Percentiles rank a stretch among this genome's conserved stretches.
phyloP scores from a whole-genome alignment of 2,329 filamentous ascomycete genomes.

The Trichoderma sp. region DNA sequence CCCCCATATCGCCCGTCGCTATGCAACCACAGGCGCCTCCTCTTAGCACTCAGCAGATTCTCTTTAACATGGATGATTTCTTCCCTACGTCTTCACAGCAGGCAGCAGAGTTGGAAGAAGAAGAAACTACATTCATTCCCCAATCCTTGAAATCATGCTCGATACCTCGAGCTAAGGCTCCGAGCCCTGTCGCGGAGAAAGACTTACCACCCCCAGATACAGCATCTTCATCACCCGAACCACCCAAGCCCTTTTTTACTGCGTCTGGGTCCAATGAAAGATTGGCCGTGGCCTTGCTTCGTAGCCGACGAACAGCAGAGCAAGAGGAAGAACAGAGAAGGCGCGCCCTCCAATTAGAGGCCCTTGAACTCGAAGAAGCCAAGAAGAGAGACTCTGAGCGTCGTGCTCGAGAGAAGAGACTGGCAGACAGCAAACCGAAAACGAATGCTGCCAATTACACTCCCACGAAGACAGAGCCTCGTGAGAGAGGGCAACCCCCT shows the following conservation, averaged over 20 bases:
- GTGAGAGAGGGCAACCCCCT: background rate
- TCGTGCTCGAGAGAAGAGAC: background rate
- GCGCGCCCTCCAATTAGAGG: conserved; percentile 28
- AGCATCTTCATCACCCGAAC: conserved; percentile 15
- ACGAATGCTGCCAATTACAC: background rate
- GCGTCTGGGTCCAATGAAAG: conserved; percentile 37
- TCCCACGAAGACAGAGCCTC: background rate
- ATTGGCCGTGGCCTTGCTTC: conserved; percentile 35
- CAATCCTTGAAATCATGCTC: conserved; percentile 3
- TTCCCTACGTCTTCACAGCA: conserved; percentile 58
- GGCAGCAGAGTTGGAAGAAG: conserved; percentile 50
- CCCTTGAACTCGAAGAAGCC: conserved; percentile 12
- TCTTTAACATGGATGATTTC: conserved; percentile 52
- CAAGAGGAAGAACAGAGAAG: conserved; percentile 31
- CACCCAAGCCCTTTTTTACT: conserved; percentile 37
- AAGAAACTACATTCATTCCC: conserved; percentile 13
- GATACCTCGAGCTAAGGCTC: conserved; percentile 6
- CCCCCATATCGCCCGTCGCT: conserved; percentile 22
- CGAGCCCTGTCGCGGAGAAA: conserved; percentile 14
- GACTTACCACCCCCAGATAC: background rate
- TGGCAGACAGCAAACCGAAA: background rate
- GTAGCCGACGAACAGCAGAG: conserved; percentile 36
- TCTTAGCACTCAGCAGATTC: conserved; percentile 52
- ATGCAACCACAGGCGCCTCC: conserved; percentile 31
- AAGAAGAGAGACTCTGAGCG: background rate